These are phyloP conservation scores for Thalassiosira exigua DNA, from an alignment of 352 stramenopile genomes.

Conservation along the genomic window DNA sequence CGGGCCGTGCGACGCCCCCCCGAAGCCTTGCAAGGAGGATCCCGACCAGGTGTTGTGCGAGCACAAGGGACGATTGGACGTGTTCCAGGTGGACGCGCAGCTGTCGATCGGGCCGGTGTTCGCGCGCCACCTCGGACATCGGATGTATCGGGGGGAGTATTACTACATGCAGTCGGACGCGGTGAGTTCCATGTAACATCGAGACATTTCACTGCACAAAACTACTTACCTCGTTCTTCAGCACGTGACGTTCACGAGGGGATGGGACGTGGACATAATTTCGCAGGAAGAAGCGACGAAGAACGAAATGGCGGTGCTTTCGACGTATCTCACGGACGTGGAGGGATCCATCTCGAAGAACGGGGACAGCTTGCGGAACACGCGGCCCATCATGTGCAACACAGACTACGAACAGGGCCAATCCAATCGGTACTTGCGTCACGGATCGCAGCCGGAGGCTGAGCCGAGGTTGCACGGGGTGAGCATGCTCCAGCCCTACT, in stretches of 20 bases:
- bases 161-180: slow-evolving; percentile 88
- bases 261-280: slow-evolving; percentile 86
- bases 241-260: slow-evolving; percentile 75
- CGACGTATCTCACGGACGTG: slow-evolving; percentile 85
- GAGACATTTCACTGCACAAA: not conserved
- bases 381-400: slow-evolving; percentile 86
- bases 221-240: no score
- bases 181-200: no score
- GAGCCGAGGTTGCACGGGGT: slow-evolving; percentile 71
- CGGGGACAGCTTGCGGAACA: slow-evolving; percentile 65
- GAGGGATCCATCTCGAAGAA: slow-evolving; percentile 71
- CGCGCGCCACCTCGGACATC: slow-evolving; percentile 85
- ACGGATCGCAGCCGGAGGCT: slow-evolving; percentile 81
- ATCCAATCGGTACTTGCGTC: slow-evolving; percentile 71
- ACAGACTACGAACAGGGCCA: slow-evolving; percentile 73
- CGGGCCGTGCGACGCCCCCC: slow-evolving; percentile 68
- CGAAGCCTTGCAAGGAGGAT: slow-evolving; percentile 65
- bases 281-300: slow-evolving; percentile 73
- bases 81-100: slow-evolving; percentile 82
- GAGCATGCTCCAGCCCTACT: slow-evolving; percentile 70
- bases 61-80: slow-evolving; percentile 81
- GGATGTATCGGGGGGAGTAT: slow-evolving; percentile 86
- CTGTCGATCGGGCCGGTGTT: slow-evolving; percentile 85
- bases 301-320: slow-evolving; percentile 86
- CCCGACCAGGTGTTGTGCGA: slow-evolving; percentile 82